Evolutionary conservation across 306 rosid genomes (phyloP), one percentile per base, ranked within the genome.

Genomic region (Medicago ruthenica): DNA sequence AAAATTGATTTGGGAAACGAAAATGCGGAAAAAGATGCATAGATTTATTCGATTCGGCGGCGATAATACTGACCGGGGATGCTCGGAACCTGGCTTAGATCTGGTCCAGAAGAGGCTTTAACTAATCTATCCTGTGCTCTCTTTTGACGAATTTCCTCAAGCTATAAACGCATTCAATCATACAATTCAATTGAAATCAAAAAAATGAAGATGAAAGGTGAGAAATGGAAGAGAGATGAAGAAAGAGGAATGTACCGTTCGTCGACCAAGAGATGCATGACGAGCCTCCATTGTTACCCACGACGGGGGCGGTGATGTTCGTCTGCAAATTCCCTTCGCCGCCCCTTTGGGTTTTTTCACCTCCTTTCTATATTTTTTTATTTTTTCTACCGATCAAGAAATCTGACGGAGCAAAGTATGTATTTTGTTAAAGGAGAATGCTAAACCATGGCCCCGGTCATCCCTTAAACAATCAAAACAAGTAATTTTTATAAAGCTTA

Each of bases 101-200:
- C 99, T 67, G 90, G 92, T 9, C 97, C 97, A 1, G 99, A 95
- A 58, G 97, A 76, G 62, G 88, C 18, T 87, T 90, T 90, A 87
- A 70, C 89, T 75, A 95, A 84, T 72, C 97, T 88, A 58, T 92
- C 97, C 0, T 91, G 93, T 0, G 97, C 99, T 67, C 99, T 83
- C 87, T 95, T 92, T 70, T 92, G 93, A 57, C 97, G 96, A 89
- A 95, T 92, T 57, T 95, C 98, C 70, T 89, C 96, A 75, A 95
- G 69, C 97, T 89, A 79, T 27, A 48, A 34, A 77, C 21, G 66
- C 53, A 76, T 74, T 54, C n/a, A n/a, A 76, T 18, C 55, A 58
- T 21, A 4, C 12, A 67, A 70, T 66, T 61, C 68, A 80, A 80
- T 64, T 58, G 55, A 73, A 67, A 13, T 61, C 5, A 47, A 80